Base-by-base conservation (phyloP, 495 filamentous ascomycete genomes). In the Evernia prunastri region DNA sequence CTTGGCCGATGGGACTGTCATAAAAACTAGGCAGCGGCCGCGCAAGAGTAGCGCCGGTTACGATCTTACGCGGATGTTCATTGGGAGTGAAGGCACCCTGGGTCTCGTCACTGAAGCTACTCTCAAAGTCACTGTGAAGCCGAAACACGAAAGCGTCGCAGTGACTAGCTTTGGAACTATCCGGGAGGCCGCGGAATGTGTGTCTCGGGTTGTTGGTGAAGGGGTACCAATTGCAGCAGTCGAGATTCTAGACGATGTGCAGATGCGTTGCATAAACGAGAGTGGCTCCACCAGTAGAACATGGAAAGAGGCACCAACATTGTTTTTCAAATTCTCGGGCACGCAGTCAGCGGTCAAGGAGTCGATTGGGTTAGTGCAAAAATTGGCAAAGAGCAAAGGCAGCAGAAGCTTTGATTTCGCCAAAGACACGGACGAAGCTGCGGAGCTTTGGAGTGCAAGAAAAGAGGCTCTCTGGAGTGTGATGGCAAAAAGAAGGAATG, bases 261-360 rank as follows among this genome's bases (percentile, higher is more conserved):
- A 90, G 72, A 92, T 93, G 89, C 76, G 77, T 58, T 87, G 89
- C 20, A 84, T 93, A 68, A 93, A 92, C 71, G 76, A 85, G 56
- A 81, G 85, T 36, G 87, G 88, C 1, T 81, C 83, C 0, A 91
- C 89, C 1, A 81, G 84, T 4, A 78, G 84, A 45, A 79, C 80
- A 35, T 92, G 88, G 89, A 87, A 87, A 71, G 89, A 91, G 70
- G 76, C 80, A 64, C 89, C 89, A 2, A 91, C 89, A 10, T 78
- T 93, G 12, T 93, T 93, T 75, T 91, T 93, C 81, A 93, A 91
- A 72, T 92, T 92, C 69, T 81, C 83, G 1, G 89, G 89, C 29
- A 91, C 88, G 10, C 87, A 86, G 66, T 75, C 78, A 13, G 81
- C 84, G 39, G 89, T 91, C 15, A 67, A 74, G 71, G 88, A 91